phyloP scores from a whole-genome alignment of 805 yeast species.

The Barnettozyma sucrosica region DNA sequence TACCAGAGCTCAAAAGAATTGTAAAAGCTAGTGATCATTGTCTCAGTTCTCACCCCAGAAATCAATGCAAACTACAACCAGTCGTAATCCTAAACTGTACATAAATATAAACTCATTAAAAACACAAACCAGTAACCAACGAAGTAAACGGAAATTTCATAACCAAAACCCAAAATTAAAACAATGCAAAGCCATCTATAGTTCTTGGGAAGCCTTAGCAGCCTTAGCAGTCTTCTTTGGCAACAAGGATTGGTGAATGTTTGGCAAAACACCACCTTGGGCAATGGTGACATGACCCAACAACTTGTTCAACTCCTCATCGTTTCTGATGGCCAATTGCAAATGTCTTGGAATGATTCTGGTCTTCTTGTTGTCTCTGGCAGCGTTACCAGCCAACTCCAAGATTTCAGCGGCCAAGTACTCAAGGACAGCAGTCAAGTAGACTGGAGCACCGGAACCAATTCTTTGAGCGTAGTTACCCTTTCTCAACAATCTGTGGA shows the following conservation, averaged over 20 bases:
- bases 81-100: background rate
- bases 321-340: slow-evolving; percentile 97
- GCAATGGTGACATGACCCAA: slow-evolving; percentile 93
- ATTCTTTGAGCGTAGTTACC: slow-evolving; percentile 98
- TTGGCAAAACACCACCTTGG: slow-evolving; percentile 99
- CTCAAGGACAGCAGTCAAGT: slow-evolving; percentile 94
- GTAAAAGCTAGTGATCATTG: too few species aligned
- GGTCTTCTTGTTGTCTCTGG: slow-evolving; percentile 98
- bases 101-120: background rate
- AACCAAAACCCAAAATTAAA: slow-evolving; percentile 5
- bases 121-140: slow-evolving; percentile 10
- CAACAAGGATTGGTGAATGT: slow-evolving; percentile 91
- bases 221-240: slow-evolving; percentile 64
- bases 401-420: slow-evolving; percentile 96
- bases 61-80: background rate
- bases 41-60: too few species aligned
- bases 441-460: slow-evolving; percentile 99
- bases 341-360: slow-evolving; percentile 98
- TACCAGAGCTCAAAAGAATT: too few species aligned
- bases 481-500: slow-evolving; percentile 92
- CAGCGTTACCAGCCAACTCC: slow-evolving; percentile 99
- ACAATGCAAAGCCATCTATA: slow-evolving; percentile 28
- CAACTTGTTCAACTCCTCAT: slow-evolving; percentile 95
- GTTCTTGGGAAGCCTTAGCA: slow-evolving; percentile 61
- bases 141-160: slow-evolving; percentile 11